phyloP scores from a whole-genome alignment of 257 asterid genomes.

The Misopates orontium region DNA sequence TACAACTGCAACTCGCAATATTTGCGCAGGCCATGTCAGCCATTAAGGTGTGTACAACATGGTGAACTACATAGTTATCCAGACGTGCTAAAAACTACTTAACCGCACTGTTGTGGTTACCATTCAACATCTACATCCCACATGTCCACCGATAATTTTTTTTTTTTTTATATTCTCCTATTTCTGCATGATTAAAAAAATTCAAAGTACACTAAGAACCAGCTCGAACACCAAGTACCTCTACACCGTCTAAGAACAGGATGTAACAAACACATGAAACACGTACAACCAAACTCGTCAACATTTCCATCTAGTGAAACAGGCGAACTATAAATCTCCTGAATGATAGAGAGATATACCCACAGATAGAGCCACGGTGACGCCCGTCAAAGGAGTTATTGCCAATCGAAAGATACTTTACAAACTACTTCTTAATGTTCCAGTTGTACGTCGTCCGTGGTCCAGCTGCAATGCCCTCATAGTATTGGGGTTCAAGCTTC shows the following conservation, averaged over 20 bases:
- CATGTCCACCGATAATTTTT: neutral
- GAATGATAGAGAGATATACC: too few relatives aligned
- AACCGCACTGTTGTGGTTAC: too few relatives aligned
- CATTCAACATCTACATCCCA: neutral
- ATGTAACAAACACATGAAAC: neutral
- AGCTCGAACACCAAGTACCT: neutral
- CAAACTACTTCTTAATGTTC: conserved; percentile 61
- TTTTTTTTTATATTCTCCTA: neutral
- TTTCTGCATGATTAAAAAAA: neutral
- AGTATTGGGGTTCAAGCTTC: conserved; percentile 66
- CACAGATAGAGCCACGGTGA: too few relatives aligned
- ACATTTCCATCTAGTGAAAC: too few relatives aligned
- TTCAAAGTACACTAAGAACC: neutral
- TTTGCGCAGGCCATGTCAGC: too few relatives aligned
- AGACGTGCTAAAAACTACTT: too few relatives aligned
- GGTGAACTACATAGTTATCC: too few relatives aligned
- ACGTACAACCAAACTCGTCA: neutral
- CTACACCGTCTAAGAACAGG: neutral
- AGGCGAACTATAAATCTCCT: too few relatives aligned
- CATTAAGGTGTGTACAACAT: too few relatives aligned
- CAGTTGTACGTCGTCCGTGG: conserved; percentile 85
- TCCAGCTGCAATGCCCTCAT: conserved; percentile 75
- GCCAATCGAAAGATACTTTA: neutral
- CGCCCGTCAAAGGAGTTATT: too few relatives aligned
- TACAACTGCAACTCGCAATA: too few relatives aligned